Percentiles rank a stretch among this genome's conserved stretches.
Evolutionary conservation across 2,329 filamentous ascomycete species (phyloP).

Genomic region (Talaromyces marneffei): DNA sequence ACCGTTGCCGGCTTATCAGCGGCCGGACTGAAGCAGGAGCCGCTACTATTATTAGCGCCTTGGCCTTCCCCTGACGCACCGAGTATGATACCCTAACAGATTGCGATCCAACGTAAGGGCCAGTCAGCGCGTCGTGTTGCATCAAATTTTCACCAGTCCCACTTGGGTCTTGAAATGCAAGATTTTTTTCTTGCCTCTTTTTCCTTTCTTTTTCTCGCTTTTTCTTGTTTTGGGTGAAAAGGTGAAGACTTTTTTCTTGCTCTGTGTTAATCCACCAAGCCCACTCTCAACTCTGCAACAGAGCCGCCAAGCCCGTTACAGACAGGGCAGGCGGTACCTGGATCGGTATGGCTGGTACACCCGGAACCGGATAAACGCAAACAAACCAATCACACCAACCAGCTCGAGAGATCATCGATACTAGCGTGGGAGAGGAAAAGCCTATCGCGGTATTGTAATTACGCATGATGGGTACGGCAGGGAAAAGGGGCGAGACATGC

Average conservation of each 20-base stretch:
- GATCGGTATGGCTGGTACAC: not conserved
- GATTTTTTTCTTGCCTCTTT: not conserved
- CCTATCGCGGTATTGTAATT: not conserved
- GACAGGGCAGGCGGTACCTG: not conserved
- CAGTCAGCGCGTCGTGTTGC: not conserved
- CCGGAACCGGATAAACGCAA: not conserved
- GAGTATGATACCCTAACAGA: no score
- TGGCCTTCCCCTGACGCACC: slow-evolving; percentile 7
- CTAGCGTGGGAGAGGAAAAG: not conserved
- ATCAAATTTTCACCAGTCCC: slow-evolving; percentile 2
- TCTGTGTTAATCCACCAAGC: not conserved
- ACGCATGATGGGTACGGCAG: not conserved
- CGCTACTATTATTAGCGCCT: slow-evolving; percentile 16
- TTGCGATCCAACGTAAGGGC: not conserved
- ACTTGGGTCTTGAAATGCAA: not conserved
- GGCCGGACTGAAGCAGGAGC: not conserved
- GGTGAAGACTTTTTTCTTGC: not conserved
- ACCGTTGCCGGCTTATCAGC: not conserved
- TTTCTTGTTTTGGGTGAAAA: no score
- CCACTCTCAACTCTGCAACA: not conserved
- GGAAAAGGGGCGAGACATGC: not conserved
- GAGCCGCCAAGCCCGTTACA: not conserved
- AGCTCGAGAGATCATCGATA: not conserved
- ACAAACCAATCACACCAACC: not conserved
- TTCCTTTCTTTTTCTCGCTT: not conserved